Evolutionary conservation across 2,329 filamentous ascomycete genomes (phyloP), one percentile per base, ranked within the genome.

Genomic region (Lithohypha guttulata): DNA sequence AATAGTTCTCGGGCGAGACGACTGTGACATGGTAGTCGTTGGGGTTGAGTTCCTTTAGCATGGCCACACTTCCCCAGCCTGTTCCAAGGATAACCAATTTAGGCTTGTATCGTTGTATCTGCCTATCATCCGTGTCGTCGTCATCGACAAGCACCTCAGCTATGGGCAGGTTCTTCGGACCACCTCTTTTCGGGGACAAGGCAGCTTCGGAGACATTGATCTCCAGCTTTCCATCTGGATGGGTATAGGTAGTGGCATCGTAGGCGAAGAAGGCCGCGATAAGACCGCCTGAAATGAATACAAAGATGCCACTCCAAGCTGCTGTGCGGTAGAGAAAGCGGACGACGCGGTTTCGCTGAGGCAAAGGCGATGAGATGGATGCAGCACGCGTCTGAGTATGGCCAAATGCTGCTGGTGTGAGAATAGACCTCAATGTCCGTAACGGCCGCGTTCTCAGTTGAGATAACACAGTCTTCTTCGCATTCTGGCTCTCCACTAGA

Each of bases 1-100:
- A 98, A 64, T 96, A 94, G 55, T 96, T 96, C 23, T 82, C 82
- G 0, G 91, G 89, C 9, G 86, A 93, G 29, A 98, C 81, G 26
- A 98, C 81, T 3, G 89, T 96, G 50, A 98, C 80, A 60, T 98
- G 87, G 57, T 95, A 98, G 52, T 95, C 84, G 9, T 87, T 84
- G 0, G 86, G 80, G 46, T 89, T 82, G 46, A 98, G 63, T 46
- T 84, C 81, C 65, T 98, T 98, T 51, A 98, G 65, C 43, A 98
- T 66, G 3, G 89, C 84, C 44, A 98, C 83, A 53, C 85, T 85
- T 39, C 87, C 91, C 91, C 91, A 98, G 30, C 91, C 91, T 11
- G 87, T 87, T 14, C 91, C 91, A 22, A 98, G 64, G 42, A 98
- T 82, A 27, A 98, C 91, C 53, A 98, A 66, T 55, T 82, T 84